Conservation (phyloP, 805 yeast genomes). For the Saccharomycopsis fermentans region DNA sequence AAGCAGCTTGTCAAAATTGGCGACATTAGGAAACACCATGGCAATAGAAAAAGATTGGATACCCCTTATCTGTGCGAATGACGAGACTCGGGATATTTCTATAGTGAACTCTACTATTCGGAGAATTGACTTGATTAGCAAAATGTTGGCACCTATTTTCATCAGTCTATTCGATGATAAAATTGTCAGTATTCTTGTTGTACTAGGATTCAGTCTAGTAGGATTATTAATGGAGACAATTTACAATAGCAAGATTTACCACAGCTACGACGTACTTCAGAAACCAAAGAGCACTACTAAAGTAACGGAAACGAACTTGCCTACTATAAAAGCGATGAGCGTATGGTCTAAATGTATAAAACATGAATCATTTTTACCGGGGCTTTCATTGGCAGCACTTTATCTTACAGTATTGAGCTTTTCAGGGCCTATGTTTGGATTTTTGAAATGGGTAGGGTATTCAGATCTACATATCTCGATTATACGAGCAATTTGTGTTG, state of each 20-base stretch:
- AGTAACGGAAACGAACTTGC: not conserved
- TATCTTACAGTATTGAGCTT: not conserved
- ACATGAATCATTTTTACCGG: not conserved
- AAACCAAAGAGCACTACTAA: not conserved
- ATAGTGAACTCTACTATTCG: not conserved
- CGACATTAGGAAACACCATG: not conserved
- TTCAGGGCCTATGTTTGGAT: not conserved
- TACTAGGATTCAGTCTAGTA: not conserved
- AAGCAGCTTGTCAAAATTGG: not conserved
- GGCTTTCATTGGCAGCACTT: not conserved
- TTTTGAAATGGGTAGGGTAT: not conserved
- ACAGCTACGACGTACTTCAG: not conserved
- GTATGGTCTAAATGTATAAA: not conserved
- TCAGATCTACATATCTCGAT: not conserved
- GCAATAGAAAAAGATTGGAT: not conserved
- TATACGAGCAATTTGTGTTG: not conserved
- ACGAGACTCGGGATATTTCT: not conserved
- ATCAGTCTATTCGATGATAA: not conserved
- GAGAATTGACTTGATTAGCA: not conserved
- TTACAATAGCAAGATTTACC: not conserved
- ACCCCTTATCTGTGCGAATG: not conserved
- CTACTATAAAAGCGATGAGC: not conserved
- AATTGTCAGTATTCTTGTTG: not conserved
- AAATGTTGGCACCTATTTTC: not conserved
- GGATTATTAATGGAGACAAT: not conserved